Base-by-base conservation (phyloP, 2,329 filamentous ascomycete species). In the Chaetomium sp. region DNA sequence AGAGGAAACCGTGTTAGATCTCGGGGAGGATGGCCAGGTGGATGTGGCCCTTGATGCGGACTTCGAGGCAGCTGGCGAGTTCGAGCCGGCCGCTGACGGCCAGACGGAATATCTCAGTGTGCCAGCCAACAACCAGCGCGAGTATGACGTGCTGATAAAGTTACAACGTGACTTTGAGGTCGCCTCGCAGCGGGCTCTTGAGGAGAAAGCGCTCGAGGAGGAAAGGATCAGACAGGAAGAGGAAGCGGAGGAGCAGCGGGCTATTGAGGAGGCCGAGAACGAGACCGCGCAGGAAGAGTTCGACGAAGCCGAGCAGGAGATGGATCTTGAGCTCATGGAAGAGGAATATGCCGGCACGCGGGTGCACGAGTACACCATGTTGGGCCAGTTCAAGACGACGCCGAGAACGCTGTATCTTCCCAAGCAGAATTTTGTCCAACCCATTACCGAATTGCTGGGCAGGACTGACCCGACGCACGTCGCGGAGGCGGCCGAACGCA, bases 351-450 rank as follows among this genome's bases (percentile, higher is more conserved):
- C 19, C 19, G 68, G 74, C 32, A 72, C 74, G 6, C 82, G 89
- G 14, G 77, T 85, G 19, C 94, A 97, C 70, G 84, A 86, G 3
- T 76, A 89, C 56, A 95, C 91, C 0, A 69, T 79, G 1, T 76
- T 84, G 43, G 91, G 88, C n/a, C 84, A 85, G 59, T 95, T 87
- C 68, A 79, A 82, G 49, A 89, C 88, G 1, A 79, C 76, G 27
- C 88, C 91, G 1, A 79, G 79, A 42, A 95, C 91, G 7, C 70
- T 96, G 11, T 77, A 81, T n/a, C 73, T 96, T 3, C 91, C 92
- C 0, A 80, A 82, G 60, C 74, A 78, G n/a, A 76, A 81, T 2
- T 79, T 96, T 42, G 78, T 88, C 7, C 74, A 79, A 3, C 91
- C 91, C 0, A 84, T 95, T 14, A 77, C 81, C 1, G 71, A 80